These are phyloP conservation scores for Geosmithia morbida DNA, from an alignment of 2,329 filamentous ascomycete genomes.

Conservation along the genomic window DNA sequence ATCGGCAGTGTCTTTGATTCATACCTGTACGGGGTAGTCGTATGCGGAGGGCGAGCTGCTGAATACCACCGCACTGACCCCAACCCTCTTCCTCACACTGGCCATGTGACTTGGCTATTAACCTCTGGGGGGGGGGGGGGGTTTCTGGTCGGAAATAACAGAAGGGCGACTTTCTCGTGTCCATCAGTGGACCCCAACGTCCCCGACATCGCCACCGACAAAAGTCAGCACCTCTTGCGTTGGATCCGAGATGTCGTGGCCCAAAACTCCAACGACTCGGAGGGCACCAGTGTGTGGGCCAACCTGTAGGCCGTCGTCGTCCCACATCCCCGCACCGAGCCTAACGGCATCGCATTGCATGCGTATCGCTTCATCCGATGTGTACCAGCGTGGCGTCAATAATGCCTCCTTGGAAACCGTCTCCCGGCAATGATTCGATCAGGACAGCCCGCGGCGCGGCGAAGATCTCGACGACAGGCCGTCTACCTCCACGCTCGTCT, in stretches of 20 bases:
- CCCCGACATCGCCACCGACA: constrained; percentile 10
- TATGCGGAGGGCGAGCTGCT: constrained; percentile 39
- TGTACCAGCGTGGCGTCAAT: constrained; percentile 35
- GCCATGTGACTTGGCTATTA: background rate
- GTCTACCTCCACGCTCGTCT: constrained; percentile 48
- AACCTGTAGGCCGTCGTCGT: constrained; percentile 43
- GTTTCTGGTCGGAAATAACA: background rate
- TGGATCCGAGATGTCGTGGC: constrained; percentile 57
- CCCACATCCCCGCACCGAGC: constrained; percentile 50
- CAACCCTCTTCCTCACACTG: background rate
- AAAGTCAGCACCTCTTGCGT: constrained; percentile 34
- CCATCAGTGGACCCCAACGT: constrained; percentile 42
- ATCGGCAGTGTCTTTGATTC: constrained; percentile 42
- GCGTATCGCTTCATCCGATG: constrained; percentile 48
- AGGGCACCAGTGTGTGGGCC: constrained; percentile 54
- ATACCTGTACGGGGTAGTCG: no score
- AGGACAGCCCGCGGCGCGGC: constrained; percentile 23
- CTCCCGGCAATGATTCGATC: constrained; percentile 22
- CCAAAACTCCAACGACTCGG: constrained; percentile 50
- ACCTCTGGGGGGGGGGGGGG: no score
- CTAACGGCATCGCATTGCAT: constrained; percentile 49
- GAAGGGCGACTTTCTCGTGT: constrained; percentile 42
- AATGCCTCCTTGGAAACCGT: constrained; percentile 9
- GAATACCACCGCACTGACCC: background rate
- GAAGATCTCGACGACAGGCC: constrained; percentile 36